Base-by-base conservation (phyloP, 2,329 filamentous ascomycete genomes). In the Botryosphaeria agaves region DNA sequence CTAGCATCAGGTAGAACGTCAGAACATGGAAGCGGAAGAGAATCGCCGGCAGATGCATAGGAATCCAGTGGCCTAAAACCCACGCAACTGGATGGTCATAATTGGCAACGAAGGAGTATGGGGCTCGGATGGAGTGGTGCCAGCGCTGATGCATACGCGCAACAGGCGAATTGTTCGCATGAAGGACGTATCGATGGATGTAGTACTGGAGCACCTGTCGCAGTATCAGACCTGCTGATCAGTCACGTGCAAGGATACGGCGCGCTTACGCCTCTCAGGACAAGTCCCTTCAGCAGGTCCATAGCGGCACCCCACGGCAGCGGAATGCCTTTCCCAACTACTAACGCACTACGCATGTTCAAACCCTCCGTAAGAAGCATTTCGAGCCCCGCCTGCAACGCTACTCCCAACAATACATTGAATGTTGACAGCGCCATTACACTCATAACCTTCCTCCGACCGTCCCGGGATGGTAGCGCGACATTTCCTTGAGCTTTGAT, bases 181-280 rank as follows among this genome's bases (percentile, higher is more conserved):
- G 83, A 6, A 93, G 64, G 16, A 76, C 35, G 44, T 68, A 67
- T 30, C 78, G 73, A 54, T 92, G 83, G 40, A 82, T 62, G 41
- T 72, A 66, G 49, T 91, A 93, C 34, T 73, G 69, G 7, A 84
- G 47, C 5, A 71, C 43, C 57, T 81, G 31, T 26, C 8, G 11
- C 21, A 2, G 15, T 21, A 12, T 16, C 7, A 29, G 14, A 3
- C 4, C 5, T 19, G 8, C 14, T n/a, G 29, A 14, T 33, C 9
- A 28, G 40, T 35, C 4, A 51, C 28, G 18, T 30, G 23, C 18
- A 24, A 29, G 19, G 19, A 21, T 11, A 44, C 55, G 45, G n/a
- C n/a, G n/a, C n/a, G n/a, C n/a, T n/a, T 46, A 72, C 61, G 43
- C 77, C 74, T 32, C 73, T 59, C n/a, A 65, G 36, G 2, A 70